A percentile compares a stretch with the other conserved stretches of the same genome.
Conservation (phyloP, 2,329 filamentous ascomycete genomes). For the Microcera coccophila region DNA sequence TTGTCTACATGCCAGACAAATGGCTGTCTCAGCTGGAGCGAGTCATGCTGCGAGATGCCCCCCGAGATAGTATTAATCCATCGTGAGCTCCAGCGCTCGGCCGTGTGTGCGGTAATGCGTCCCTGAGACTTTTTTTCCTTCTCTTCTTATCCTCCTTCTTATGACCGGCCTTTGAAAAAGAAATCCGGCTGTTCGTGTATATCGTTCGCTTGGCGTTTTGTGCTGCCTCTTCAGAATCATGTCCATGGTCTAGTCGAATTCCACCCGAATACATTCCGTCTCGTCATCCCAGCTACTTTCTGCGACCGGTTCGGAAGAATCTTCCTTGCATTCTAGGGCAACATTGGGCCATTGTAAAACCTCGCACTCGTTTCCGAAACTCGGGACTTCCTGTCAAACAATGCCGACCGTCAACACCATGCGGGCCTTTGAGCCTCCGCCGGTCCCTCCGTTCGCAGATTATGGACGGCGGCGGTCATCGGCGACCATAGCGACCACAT, state of each 20-base stretch:
- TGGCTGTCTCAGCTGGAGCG: background rate
- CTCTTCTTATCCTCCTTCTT: background rate
- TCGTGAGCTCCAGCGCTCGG: background rate
- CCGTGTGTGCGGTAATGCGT: background rate
- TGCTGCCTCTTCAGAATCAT: background rate
- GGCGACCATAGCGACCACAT: slow-evolving; percentile 16
- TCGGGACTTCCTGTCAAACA: background rate
- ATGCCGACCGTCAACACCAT: slow-evolving; percentile 27
- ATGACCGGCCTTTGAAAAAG: background rate
- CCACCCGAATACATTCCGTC: background rate
- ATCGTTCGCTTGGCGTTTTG: background rate
- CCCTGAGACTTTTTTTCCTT: background rate
- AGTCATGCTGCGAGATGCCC: background rate
- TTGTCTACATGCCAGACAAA: slow-evolving; percentile 12
- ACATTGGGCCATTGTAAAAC: background rate
- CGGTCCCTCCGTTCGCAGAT: slow-evolving; percentile 23
- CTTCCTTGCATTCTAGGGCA: background rate
- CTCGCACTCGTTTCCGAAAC: background rate
- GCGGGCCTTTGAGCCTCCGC: slow-evolving; percentile 21
- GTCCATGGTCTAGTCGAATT: background rate
- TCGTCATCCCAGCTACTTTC: background rate
- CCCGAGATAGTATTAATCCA: background rate
- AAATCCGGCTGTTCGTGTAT: background rate
- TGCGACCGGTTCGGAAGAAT: background rate
- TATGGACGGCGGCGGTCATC: slow-evolving; percentile 25